Percentiles rank a stretch among this genome's conserved stretches.
Conservation (phyloP, 345 rosid genomes). For the Conringia planisiliqua region DNA sequence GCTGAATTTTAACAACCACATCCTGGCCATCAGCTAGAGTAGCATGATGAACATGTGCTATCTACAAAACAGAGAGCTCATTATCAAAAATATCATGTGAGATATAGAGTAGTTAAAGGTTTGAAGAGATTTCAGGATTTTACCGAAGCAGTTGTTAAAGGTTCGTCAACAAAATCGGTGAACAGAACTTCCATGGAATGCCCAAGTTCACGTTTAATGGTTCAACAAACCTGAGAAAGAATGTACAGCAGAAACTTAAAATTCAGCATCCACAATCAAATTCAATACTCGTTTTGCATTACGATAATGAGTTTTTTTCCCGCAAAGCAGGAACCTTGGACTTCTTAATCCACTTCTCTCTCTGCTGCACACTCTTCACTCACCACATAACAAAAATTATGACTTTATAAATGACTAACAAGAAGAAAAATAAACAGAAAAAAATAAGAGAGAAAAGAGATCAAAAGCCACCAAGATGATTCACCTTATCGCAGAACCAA, state of each 20-base stretch:
- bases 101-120: too few relatives aligned
- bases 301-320: slow-evolving; percentile 83
- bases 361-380: slow-evolving; percentile 65
- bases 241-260: too few relatives aligned
- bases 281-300: slow-evolving; percentile 77
- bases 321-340: slow-evolving; percentile 55
- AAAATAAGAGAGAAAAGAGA: not conserved
- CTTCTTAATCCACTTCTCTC: slow-evolving; percentile 68
- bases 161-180: slow-evolving; percentile 51
- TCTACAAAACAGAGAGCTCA: slow-evolving; percentile 44
- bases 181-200: slow-evolving; percentile 61
- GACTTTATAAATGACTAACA: not conserved
- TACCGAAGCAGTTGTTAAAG: slow-evolving; percentile 96
- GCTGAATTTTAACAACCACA: slow-evolving; percentile 97
- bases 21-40: slow-evolving; percentile 62
- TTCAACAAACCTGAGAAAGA: slow-evolving; percentile 58
- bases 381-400: not conserved
- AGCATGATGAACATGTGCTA: slow-evolving; percentile 98
- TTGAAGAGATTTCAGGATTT: slow-evolving; percentile 33
- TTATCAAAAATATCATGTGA: not conserved
- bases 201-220: slow-evolving; percentile 75
- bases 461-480: too few relatives aligned
- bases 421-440: not conserved
- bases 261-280: too few relatives aligned
- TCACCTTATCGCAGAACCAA: too few relatives aligned